Percentiles rank a stretch among this genome's conserved stretches.
These are phyloP conservation scores for Yarrowia osloensis DNA, from an alignment of 805 yeast genomes.

Conservation along the genomic window DNA sequence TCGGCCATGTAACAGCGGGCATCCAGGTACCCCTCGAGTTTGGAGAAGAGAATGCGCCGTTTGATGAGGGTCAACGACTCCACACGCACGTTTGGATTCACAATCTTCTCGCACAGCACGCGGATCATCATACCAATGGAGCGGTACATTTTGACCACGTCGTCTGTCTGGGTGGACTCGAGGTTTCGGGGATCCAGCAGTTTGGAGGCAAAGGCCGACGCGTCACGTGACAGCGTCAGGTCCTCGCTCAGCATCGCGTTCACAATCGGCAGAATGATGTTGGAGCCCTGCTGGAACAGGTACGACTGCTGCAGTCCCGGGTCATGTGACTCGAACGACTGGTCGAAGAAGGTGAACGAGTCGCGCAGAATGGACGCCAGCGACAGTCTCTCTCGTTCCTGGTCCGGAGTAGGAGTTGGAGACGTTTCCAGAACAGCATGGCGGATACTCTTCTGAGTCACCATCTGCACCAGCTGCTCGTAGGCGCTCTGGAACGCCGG, in stretches of 20 bases:
- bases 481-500: background rate
- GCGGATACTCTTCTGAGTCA: background rate
- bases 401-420: background rate
- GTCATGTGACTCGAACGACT: constrained; percentile 31
- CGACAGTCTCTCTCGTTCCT: background rate
- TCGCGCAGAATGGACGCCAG: constrained; percentile 15
- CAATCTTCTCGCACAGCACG: constrained; percentile 21
- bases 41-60: constrained; percentile 7
- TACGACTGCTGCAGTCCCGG: constrained; percentile 4
- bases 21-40: constrained; percentile 45
- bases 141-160: constrained; percentile 20
- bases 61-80: constrained; percentile 6
- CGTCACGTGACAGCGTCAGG: constrained; percentile 18
- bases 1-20: constrained; percentile 43
- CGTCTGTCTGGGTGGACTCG: background rate
- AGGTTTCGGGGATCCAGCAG: constrained; percentile 7
- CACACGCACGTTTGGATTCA: background rate
- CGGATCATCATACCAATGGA: constrained; percentile 45
- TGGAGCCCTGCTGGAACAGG: background rate
- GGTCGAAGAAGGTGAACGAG: constrained; percentile 34
- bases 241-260: constrained; percentile 25
- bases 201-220: constrained; percentile 3
- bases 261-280: constrained; percentile 23
- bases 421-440: constrained; percentile 8
- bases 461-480: constrained; percentile 16